phyloP scores from a whole-genome alignment of 2,329 filamentous ascomycete species.

The Purpureocillium lavendulum region DNA sequence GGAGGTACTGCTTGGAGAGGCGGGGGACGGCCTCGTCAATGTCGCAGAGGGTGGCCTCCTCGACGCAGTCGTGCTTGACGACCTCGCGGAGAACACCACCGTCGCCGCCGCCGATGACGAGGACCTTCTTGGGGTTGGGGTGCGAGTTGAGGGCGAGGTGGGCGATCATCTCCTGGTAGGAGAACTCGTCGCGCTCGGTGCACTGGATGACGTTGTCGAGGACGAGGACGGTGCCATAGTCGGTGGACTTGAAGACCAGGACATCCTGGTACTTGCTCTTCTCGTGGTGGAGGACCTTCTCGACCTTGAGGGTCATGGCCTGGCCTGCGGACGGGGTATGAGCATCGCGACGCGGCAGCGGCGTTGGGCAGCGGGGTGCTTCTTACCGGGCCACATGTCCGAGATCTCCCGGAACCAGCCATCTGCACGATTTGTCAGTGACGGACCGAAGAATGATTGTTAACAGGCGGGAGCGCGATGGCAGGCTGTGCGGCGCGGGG shows the following conservation, averaged over 20 bases:
- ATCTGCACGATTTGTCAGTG: slow-evolving; percentile 48
- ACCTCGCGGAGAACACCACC: slow-evolving; percentile 96
- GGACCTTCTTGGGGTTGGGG: slow-evolving; percentile 95
- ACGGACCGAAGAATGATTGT: not conserved
- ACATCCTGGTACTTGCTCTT: slow-evolving; percentile 99
- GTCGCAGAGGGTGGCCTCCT: slow-evolving; percentile 95
- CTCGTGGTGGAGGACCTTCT: slow-evolving; percentile 97
- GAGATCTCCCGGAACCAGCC: slow-evolving; percentile 99
- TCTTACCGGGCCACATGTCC: slow-evolving; percentile 82
- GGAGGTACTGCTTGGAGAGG: slow-evolving; percentile 96
- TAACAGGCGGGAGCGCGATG: not conserved
- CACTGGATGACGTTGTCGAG: slow-evolving; percentile 98
- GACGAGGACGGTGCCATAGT: slow-evolving; percentile 93
- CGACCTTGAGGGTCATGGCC: slow-evolving; percentile 97
- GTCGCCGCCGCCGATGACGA: slow-evolving; percentile 96
- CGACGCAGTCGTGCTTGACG: slow-evolving; percentile 95
- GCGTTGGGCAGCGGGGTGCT: slow-evolving; percentile 1
- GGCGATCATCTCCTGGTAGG: slow-evolving; percentile 99
- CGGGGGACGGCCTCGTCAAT: slow-evolving; percentile 99
- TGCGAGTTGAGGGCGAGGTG: slow-evolving; percentile 98
- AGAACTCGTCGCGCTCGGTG: slow-evolving; percentile 98
- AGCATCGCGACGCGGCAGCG: not conserved
- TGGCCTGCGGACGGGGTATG: slow-evolving; percentile 49
- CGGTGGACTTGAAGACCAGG: slow-evolving; percentile 94
- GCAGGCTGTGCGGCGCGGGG: not conserved